Percentiles rank a stretch among this genome's conserved stretches.
These are phyloP conservation scores for Tuber aestivum DNA, from an alignment of 495 filamentous ascomycete species.

Conservation along the genomic window DNA sequence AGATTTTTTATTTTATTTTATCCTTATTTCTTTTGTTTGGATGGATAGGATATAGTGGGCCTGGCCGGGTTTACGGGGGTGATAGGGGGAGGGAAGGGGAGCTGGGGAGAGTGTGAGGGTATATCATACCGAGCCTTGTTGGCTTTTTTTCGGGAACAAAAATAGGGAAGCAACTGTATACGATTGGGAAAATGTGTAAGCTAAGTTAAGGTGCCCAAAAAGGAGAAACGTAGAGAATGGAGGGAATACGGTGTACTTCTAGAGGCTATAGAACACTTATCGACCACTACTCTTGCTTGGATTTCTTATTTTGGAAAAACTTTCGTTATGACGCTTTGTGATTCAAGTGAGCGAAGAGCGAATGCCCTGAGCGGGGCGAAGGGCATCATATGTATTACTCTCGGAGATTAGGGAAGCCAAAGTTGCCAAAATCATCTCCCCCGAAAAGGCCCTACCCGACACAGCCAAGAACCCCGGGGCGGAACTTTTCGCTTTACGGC, in stretches of 20 bases:
- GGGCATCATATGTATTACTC: neutral
- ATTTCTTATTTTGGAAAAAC: neutral
- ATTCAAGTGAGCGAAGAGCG: neutral
- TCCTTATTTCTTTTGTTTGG: neutral
- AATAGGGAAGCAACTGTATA: neutral
- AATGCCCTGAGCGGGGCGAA: neutral
- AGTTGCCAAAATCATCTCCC: neutral
- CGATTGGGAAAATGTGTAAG: neutral
- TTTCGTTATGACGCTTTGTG: neutral
- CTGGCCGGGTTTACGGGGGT: neutral
- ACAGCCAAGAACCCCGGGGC: neutral
- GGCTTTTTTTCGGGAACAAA: neutral
- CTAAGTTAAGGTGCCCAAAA: neutral
- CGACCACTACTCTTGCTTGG: neutral
- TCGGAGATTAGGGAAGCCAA: neutral
- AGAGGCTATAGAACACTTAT: neutral
- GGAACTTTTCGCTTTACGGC: too few species aligned
- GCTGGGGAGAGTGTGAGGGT: neutral
- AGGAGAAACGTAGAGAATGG: neutral
- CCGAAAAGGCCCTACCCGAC: neutral
- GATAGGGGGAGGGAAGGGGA: neutral
- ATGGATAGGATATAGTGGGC: neutral
- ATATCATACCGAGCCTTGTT: neutral
- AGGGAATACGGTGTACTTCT: neutral
- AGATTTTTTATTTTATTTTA: neutral